Evolutionary conservation across 73 alveolate genomes (phyloP).

Genomic region (Tetrahymena elliotti): DNA sequence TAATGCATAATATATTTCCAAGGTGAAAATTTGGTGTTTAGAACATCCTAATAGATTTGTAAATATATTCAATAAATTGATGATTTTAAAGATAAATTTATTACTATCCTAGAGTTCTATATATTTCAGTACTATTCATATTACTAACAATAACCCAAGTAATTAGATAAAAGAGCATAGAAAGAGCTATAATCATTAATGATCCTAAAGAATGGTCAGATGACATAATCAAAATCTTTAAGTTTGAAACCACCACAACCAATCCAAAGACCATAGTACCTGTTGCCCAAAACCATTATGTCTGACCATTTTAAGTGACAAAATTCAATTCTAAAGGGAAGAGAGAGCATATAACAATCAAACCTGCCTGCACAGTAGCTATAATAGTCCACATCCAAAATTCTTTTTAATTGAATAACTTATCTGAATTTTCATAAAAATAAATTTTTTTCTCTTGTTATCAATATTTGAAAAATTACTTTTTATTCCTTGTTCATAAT

Average conservation of each 20-base stretch:
- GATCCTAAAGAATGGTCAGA: constrained; percentile 48
- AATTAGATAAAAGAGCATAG: constrained; percentile 18
- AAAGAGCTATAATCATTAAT: not conserved
- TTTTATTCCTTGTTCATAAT: constrained; percentile 10
- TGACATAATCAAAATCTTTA: constrained; percentile 68
- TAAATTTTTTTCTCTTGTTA: not conserved
- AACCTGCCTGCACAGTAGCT: constrained; percentile 25
- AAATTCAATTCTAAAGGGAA: constrained; percentile 9
- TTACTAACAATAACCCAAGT: constrained; percentile 30
- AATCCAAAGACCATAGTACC: constrained; percentile 82
- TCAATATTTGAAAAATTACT: not conserved
- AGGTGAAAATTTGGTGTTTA: constrained; percentile 30
- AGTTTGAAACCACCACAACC: constrained; percentile 74
- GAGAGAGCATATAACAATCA: constrained; percentile 1
- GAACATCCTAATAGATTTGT: not conserved
- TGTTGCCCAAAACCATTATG: constrained; percentile 46
- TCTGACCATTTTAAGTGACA: constrained; percentile 13
- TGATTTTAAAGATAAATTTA: not conserved
- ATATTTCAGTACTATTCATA: constrained; percentile 24
- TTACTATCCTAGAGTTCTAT: constrained; percentile 14
- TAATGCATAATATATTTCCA: constrained; percentile 22
- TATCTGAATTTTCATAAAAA: not conserved
- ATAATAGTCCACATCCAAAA: constrained; percentile 15
- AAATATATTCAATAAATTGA: not conserved
- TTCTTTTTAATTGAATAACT: constrained; percentile 2